A percentile compares a stretch with the other conserved stretches of the same genome.
Evolutionary conservation across 148 eudicot genomes (phyloP).

Genomic region (Drosera capensis): DNA sequence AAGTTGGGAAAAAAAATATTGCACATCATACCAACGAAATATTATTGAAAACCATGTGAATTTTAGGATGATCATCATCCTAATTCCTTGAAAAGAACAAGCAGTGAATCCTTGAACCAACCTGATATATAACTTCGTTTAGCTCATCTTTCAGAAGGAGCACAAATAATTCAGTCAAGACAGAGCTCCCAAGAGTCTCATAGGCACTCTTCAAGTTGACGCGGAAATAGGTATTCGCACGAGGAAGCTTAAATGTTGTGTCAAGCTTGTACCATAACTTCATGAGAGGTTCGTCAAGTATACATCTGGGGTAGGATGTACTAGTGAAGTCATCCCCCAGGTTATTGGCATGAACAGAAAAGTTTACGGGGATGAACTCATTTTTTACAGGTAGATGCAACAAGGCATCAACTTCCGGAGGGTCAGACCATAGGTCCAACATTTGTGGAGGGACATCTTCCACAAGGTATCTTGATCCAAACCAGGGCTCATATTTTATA

Average conservation of each 20-base stretch:
- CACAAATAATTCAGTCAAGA: constrained; percentile 82
- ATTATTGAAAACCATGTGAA: too few species aligned
- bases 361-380: constrained; percentile 75
- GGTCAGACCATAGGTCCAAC: too few species aligned
- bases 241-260: constrained; percentile 73
- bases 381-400: constrained; percentile 81
- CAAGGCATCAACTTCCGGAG: too few species aligned
- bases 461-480: too few species aligned
- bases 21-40: too few species aligned
- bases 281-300: constrained; percentile 70
- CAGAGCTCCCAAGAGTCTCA: constrained; percentile 36
- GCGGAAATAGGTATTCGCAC: constrained; percentile 94
- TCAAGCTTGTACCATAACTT: constrained; percentile 94
- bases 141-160: constrained; percentile 83
- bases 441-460: too few species aligned
- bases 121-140: constrained; percentile 91
- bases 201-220: constrained; percentile 62
- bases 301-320: constrained; percentile 47
- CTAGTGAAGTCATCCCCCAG: constrained; percentile 17
- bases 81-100: too few species aligned
- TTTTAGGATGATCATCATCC: too few species aligned
- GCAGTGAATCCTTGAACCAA: too few species aligned
- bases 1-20: too few species aligned
- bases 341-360: constrained; percentile 50
- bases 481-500: too few species aligned